Base-by-base conservation (phyloP, 345 rosid genomes). In the Camelina laxa region DNA sequence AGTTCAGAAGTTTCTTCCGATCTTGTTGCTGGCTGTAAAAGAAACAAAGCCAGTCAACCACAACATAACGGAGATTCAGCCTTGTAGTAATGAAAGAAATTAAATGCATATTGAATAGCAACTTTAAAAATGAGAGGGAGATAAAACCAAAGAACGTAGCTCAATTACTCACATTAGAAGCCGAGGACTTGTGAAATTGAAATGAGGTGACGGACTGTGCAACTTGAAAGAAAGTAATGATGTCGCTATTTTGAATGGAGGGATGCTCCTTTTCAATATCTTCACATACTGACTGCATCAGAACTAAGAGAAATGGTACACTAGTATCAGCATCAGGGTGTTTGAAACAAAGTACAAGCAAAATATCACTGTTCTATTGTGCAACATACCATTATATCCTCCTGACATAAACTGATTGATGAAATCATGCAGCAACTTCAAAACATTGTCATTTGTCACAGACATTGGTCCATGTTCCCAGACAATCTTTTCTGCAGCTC, bases 191-290 rank as follows among this genome's bases (percentile, higher is more conserved):
- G 82, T 89, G 86, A 83, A 84, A 84, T 33, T 90, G 99, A 77
- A 90, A 90, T 44, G 97, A 88, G 71, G 83, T 87, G 53, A 84
- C 84, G 67, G 91, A 87, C 80, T 95, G 91, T 60, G 92, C 93
- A 77, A 89, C 91, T 73, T 85, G 88, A 81, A 95, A 90, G 81
- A 87, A 92, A 49, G 81, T 76, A 75, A 87, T 73, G 19, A 90
- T 75, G 79, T 95, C 99, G 38, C 85, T 80, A 65, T 81, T 86
- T 80, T 95, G 99, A 78, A 95, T 72, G 67, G 90, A 82, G 30
- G 72, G 90, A 77, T 85, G 93, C 80, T 95, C 99, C 87, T 85
- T 95, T 57, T 89, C 94, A 24, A 92, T 89, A 81, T 92, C 98
- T 66, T 92, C 90, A 24, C 80, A 82, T 16, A 95, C 73, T 51